Base-by-base conservation (phyloP, 176 grass and related monocot genomes). In the Dendrocalamus sinicus region DNA sequence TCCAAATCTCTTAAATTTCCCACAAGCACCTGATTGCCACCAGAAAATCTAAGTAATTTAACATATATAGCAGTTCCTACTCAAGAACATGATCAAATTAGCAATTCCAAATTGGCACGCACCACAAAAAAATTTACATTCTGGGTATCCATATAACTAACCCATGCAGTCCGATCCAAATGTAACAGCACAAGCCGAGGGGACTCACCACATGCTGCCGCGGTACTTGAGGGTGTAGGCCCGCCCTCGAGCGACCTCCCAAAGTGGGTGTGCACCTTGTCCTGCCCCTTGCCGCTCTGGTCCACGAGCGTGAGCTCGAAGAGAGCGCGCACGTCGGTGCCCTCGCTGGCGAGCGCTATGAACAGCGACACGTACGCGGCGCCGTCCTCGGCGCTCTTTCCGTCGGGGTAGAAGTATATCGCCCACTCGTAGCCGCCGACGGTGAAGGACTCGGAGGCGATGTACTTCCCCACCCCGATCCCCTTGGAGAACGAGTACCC, bases 351-450 rank as follows among this genome's bases (percentile, higher is more conserved):
- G 4, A 98, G 91, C 17, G 95, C 95, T 30, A 98, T 98, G 89
- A 98, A 98, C 45, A 98, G 85, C n/a, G 95, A 98, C 13, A 98
- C 95, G 47, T 98, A 98, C 1, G 87, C 40, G 3, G 91, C 93
- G 48, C 86, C 91, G 73, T 98, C 95, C 89, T 98, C 95, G 3
- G 79, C 71, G 81, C 95, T 98, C 93, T 98, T 98, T 62, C 95
- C 95, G 58, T 98, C 95, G 22, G 95, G 95, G 90, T 98, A 98
- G 87, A 98, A 98, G 76, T 98, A 98, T 22, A 98, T 91, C 14
- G 95, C 92, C 95, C 95, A 98, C 37, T 98, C 95, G 66, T 93
- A 98, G 6, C 95, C 95, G 7, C 91, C 92, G 11, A 98, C 95
- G 24, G 75, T 61, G 87, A 98, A 98, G 67, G 91, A 85, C 75